Evolutionary conservation across 306 rosid species (phyloP).

Genomic region (Sophora flavescens): DNA sequence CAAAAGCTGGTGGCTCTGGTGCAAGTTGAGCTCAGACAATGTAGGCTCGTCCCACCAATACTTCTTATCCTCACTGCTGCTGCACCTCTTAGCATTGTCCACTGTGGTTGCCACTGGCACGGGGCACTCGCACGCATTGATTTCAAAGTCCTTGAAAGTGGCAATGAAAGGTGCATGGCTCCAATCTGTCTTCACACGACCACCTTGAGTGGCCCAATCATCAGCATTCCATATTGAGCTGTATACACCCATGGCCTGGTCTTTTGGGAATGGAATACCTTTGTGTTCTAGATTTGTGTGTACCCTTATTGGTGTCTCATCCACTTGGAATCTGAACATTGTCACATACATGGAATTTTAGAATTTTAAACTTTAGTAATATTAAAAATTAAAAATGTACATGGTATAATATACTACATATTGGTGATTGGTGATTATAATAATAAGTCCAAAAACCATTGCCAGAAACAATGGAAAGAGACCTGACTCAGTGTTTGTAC

Average conservation of each 20-base stretch:
- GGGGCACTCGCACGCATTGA: slow-evolving; percentile 71
- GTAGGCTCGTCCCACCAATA: slow-evolving; percentile 95
- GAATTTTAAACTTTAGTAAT: not conserved
- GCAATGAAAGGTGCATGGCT: slow-evolving; percentile 86
- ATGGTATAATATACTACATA: not conserved
- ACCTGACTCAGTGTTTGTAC: not conserved
- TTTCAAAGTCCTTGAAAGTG: slow-evolving; percentile 71
- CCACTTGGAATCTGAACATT: slow-evolving; percentile 70
- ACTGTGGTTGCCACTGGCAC: slow-evolving; percentile 43
- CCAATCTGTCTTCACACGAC: slow-evolving; percentile 95
- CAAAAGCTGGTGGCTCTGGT: slow-evolving; percentile 89
- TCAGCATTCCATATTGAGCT: slow-evolving; percentile 98
- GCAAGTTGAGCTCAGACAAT: slow-evolving; percentile 65
- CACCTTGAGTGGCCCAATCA: slow-evolving; percentile 99
- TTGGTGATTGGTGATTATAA: not conserved
- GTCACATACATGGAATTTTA: not conserved
- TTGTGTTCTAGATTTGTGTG: slow-evolving; percentile 83
- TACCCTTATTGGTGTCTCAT: slow-evolving; percentile 85
- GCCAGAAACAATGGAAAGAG: slow-evolving; percentile 21
- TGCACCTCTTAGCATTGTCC: slow-evolving; percentile 61
- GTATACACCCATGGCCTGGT: slow-evolving; percentile 94
- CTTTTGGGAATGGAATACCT: slow-evolving; percentile 81
- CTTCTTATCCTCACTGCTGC: slow-evolving; percentile 62
- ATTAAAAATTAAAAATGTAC: not conserved
- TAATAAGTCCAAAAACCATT: slow-evolving; percentile 21